Evolutionary conservation across 805 yeast species (phyloP), one percentile per base, ranked within the genome.

Genomic region (Hanseniaspora valbyensis): DNA sequence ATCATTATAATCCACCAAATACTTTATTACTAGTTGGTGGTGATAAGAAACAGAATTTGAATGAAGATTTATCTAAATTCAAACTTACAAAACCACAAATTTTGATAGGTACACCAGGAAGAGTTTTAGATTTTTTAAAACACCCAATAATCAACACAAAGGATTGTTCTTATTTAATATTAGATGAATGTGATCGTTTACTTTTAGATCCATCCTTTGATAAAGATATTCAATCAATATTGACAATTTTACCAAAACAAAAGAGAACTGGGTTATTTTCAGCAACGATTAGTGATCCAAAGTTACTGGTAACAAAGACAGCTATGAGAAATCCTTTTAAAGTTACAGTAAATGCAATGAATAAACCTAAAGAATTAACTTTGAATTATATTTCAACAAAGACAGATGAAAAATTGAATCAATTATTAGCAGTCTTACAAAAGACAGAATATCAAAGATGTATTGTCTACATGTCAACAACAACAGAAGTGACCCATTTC

Each of bases 251-350:
- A 26, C 98, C 98, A 0, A 82, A 85, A 57, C 98, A 90, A 66
- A 78, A 95, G 59, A 74, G 98, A 59, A 87, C 95, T 0, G 98
- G 97, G 1, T 69, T 90, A 18, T 90, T 90, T 61, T 87, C 96
- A 1, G 98, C 98, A 1, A 92, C 98, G 0, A 78, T 92, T 45
- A 76, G 84, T 6, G 80, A 84, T 51, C 92, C 95, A 0, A 87
- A 92, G 10, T 71, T 75, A 32, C 77, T 78, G 46, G 77, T 92
- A 24, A 86, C 87, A 62, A 78, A 83, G 52, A 81, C 95, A 1
- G 97, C 97, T 16, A 77, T 92, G 77, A 75, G 95, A 50, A 90
- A 92, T 62, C 98, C 98, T 0, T 94, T 90, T 12, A 83, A 81
- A 59, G 75, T 92, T 28, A 76, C 81, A 2, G 98, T 90, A 19